Base-by-base conservation (phyloP, 176 grass and related monocot genomes). In the Aegilops bicornis region DNA sequence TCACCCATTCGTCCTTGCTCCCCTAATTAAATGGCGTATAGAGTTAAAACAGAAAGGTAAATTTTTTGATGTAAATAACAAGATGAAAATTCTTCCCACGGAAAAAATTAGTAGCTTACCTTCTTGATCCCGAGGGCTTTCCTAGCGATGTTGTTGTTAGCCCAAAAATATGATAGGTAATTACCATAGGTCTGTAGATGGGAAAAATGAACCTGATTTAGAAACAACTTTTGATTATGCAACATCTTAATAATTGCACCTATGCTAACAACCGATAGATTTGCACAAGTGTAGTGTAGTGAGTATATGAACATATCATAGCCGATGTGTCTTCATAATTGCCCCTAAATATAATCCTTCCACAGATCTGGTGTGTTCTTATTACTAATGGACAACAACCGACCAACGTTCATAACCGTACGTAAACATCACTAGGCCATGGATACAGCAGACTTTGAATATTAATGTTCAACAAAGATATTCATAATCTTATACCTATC, bases 161-260 rank as follows among this genome's bases (percentile, higher is more conserved):
- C 87, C 92, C 87, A 94, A 24, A 61, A 89, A 81, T 91, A 94
- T 4, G 82, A 79, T 0, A 95, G 22, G 62, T 87, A 90, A 16
- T 73, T 58, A 19, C 2, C 32, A 63, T 95, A 95, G 5, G 1
- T 54, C 93, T 92, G 82, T 52, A 65, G 5, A 79, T 69, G 33
- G 78, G 40, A 13, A 50, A 52, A 56, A 23, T n/a, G 12, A 59
- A 71, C 65, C 14, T 5, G 10, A 63, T 69, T 72, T 27, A 14
- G 3, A 19, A 19, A 52, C 0, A 37, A 37, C 8, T 69, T 37
- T 11, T 19, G 4, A 31, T 19, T 9, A 31, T 50, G 14, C 9
- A 52, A 52, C 14, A 48, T 27, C 37, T 72, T 52, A 30, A 50
- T 52, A 27, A 19, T 27, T 27, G 10, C 24, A 63, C 23, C 23